Evolutionary conservation across 129 eudicot genomes (phyloP).

Genomic region (Tagetes erecta): DNA sequence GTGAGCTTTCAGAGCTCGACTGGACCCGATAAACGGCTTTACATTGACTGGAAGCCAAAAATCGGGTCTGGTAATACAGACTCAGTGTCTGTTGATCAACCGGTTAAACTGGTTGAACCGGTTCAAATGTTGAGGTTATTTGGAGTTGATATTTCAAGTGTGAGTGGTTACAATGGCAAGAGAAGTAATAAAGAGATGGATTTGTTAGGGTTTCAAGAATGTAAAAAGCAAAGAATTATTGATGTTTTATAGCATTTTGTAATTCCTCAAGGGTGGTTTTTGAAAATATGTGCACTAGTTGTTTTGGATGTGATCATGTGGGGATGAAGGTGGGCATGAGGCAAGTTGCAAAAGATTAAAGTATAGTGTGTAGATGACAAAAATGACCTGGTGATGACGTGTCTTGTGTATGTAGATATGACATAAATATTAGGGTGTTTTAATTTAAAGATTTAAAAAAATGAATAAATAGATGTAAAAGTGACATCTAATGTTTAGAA

Average conservation of each 20-base stretch:
- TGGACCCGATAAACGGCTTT: slow-evolving; percentile 53
- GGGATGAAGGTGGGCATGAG: slow-evolving; percentile 14
- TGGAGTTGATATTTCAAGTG: slow-evolving; percentile 75
- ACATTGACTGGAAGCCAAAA: slow-evolving; percentile 62
- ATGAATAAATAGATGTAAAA: neutral
- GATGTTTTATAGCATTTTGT: slow-evolving; percentile 49
- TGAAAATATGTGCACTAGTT: neutral
- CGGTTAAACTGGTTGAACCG: slow-evolving; percentile 31
- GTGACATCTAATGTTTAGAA: neutral
- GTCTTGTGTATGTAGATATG: neutral
- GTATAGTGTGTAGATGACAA: neutral
- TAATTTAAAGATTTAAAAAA: neutral
- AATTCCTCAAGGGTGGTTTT: slow-evolving; percentile 19
- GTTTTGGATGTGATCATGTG: slow-evolving; percentile 23
- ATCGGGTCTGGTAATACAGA: slow-evolving; percentile 21
- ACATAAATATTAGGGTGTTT: slow-evolving; percentile 3
- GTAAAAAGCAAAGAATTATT: slow-evolving; percentile 66
- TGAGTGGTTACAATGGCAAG: slow-evolving; percentile 46
- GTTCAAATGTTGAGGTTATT: slow-evolving; percentile 67
- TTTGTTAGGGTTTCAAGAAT: slow-evolving; percentile 47
- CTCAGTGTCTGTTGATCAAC: neutral
- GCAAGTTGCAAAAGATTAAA: neutral
- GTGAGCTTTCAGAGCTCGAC: slow-evolving; percentile 67
- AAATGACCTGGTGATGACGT: neutral
- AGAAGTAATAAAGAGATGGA: slow-evolving; percentile 48